Conservation (phyloP, 768 basidiomycete genomes). For the Coprinopsis strossmayeri region DNA sequence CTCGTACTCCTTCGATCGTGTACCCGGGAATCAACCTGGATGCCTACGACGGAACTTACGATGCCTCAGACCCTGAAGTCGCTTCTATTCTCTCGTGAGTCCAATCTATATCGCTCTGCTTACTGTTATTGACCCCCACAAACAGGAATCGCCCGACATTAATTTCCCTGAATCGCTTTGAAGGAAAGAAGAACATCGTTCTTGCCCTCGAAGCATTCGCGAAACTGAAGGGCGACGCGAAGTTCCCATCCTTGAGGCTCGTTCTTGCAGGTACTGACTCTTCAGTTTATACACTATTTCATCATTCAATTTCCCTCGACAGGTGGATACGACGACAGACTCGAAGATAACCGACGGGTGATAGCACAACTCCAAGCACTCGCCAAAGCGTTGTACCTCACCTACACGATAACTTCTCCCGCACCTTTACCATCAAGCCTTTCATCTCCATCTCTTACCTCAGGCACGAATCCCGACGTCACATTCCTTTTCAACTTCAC, state of each 20-base stretch:
- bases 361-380: slow-evolving; percentile 57
- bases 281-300: no score
- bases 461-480: slow-evolving; percentile 46
- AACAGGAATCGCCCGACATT: slow-evolving; percentile 64
- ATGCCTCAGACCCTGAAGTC: slow-evolving; percentile 44
- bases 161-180: slow-evolving; percentile 89
- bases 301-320: no score
- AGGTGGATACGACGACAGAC: slow-evolving; percentile 86
- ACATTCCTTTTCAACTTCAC: slow-evolving; percentile 92
- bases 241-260: slow-evolving; percentile 46
- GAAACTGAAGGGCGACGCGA: slow-evolving; percentile 27
- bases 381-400: slow-evolving; percentile 46
- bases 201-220: slow-evolving; percentile 81
- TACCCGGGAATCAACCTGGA: slow-evolving; percentile 90
- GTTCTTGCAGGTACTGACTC: slow-evolving; percentile 83
- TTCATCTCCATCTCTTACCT: slow-evolving; percentile 34
- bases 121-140: slow-evolving; percentile 1
- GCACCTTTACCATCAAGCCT: slow-evolving; percentile 29
- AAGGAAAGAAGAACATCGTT: slow-evolving; percentile 86
- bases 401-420: slow-evolving; percentile 52
- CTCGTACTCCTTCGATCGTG: slow-evolving; percentile 63
- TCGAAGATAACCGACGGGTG: slow-evolving; percentile 77
- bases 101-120: background rate
- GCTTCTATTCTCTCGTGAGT: slow-evolving; percentile 51
- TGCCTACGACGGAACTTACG: slow-evolving; percentile 52